Evolutionary conservation across 441 rosid genomes (phyloP), one percentile per base, ranked within the genome.

Genomic region (Metrosideros polymorpha): DNA sequence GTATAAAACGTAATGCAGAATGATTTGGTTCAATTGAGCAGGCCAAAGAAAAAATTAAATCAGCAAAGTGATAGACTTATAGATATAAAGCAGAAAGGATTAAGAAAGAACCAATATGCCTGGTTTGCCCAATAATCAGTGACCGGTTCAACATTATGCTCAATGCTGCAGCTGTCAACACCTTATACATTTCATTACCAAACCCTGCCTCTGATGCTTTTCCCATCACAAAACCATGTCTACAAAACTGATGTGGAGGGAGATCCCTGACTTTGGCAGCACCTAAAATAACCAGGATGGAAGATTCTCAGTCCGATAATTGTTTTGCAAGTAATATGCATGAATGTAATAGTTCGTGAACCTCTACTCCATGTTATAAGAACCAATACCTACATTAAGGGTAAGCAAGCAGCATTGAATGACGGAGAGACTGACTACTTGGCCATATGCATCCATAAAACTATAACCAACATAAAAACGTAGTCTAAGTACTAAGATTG

Each of bases 51-150:
- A 49, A 77, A 27, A 61, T 32, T 9, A 82, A 43, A 14, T 29
- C n/a, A 25, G 51, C 54, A 19, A 82, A 82, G 56, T 29, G 32
- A 50, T 53, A 82, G 55, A 32, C 24, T 75, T 77, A 50, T 84
- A 57, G 71, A 71, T 45, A 83, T 57, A 71, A 56, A 91, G 89
- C 85, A 92, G 91, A 91, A 92, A 96, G 99, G 99, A 93, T 92
- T 93, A 92, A 92, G 98, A 92, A 95, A 95, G 98, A 92, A 97
- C 98, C 99, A 94, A 95, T 94, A 91, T 97, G 99, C 99, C 99
- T 97, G 97, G 99, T 96, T 91, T 97, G 98, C 92, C 98, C 98
- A 91, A 96, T 94, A 90, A 97, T 97, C 89, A 97, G 91, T 24
- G 99, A 96, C 89, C 99, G 97, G 90, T 96, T 96, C 92, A 97